Base-by-base conservation (phyloP, 2,329 filamentous ascomycete genomes). In the Colletotrichum theobromicola region DNA sequence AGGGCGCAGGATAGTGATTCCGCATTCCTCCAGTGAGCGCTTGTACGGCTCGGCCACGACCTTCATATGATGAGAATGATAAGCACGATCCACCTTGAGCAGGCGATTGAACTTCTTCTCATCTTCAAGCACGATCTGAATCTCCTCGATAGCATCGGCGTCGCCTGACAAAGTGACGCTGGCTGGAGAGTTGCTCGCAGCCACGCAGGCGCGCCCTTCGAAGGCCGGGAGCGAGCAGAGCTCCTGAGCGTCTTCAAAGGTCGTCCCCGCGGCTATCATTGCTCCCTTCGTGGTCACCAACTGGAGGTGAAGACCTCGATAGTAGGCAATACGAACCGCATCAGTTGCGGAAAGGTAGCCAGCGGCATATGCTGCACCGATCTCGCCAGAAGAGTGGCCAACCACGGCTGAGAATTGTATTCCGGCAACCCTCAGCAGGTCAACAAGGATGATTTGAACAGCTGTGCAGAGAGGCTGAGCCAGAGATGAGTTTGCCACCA, bases 361-460 rank as follows among this genome's bases (percentile, higher is more conserved):
- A 0, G 87, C 84, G 0, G 88, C 87, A 76, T 88, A 90, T 0
- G 86, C 88, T 0, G 87, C 87, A 1, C 79, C 87, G 16, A 89
- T 89, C 75, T 90, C 88, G 2, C 88, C 88, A 0, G 85, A 87
- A 0, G 87, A 88, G 76, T 89, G 88, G 3, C 88, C 88, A 5
- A 88, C 82, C 0, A 87, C 85, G 2, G 81, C 82, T 2, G 72
- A 46, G 7, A 85, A 82, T 1, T 67, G 61, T 24, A 88, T 69
- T 4, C 82, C 82, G 4, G 82, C 83, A 0, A 78, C 73, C 0
- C 70, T 50, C 1, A 83, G 75, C 1, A 81, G 70, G 8, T 82
- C 79, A 9, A 83, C 77, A 1, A 83, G 70, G 5, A 79, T 80
- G 32, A 61, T 46, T 66, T 83, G 79, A 0, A 83, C 42, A 0